phyloP scores from a whole-genome alignment of 352 stramenopile genomes.

The Phytopythium chamaehyphon region DNA sequence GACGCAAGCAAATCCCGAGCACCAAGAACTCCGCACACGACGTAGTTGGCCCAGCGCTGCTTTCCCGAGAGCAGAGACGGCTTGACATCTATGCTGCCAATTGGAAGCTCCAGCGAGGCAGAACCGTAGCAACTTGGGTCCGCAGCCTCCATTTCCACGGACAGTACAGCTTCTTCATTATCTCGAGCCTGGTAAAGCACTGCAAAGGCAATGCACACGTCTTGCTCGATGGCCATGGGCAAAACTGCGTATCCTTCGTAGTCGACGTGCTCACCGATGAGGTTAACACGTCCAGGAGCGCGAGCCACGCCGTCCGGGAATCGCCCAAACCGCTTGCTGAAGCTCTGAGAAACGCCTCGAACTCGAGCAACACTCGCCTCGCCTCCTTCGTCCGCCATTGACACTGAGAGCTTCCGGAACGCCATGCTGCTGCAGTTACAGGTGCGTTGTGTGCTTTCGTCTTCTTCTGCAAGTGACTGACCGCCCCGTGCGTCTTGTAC shows the following conservation, averaged over 20 bases:
- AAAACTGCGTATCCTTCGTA: constrained; percentile 86
- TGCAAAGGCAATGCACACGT: constrained; percentile 49
- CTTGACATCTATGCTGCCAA: constrained; percentile 6
- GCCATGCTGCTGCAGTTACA: constrained; percentile 1
- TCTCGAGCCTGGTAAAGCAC: background rate
- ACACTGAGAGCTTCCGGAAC: background rate
- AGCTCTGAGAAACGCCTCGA: constrained; percentile 13
- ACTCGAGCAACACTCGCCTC: constrained; percentile 3
- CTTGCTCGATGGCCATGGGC: constrained; percentile 72
- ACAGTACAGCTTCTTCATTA: constrained; percentile 5
- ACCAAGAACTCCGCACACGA: constrained; percentile 28
- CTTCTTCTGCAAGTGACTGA: background rate
- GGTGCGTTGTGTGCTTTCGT: background rate
- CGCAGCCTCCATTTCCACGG: constrained; percentile 18
- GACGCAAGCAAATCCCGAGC: constrained; percentile 11
- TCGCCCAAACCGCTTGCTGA: constrained; percentile 23
- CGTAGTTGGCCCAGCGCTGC: constrained; percentile 32
- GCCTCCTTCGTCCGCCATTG: background rate
- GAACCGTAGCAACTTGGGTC: constrained; percentile 4
- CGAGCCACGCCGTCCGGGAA: constrained; percentile 30
- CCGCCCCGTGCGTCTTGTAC: background rate
- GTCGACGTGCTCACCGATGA: constrained; percentile 88
- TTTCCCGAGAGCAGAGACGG: constrained; percentile 3
- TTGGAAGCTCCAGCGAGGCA: background rate
- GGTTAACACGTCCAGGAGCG: constrained; percentile 78